These are phyloP conservation scores for Yarrowia osloensis DNA, from an alignment of 805 yeast species.

Conservation along the genomic window DNA sequence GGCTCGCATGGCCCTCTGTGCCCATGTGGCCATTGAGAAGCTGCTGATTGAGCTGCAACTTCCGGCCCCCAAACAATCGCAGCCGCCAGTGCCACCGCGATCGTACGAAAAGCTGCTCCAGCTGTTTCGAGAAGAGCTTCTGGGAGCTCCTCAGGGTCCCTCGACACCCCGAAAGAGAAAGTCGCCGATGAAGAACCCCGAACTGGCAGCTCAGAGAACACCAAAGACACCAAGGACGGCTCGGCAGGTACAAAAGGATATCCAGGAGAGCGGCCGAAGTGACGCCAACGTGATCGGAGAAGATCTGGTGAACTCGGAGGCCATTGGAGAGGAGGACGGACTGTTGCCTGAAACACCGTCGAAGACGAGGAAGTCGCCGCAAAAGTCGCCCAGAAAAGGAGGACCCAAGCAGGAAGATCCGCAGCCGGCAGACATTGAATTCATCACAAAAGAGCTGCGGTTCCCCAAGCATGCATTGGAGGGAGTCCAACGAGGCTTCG, in stretches of 20 bases:
- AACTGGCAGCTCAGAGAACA: constrained; percentile 4
- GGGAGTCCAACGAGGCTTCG: constrained; percentile 39
- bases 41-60: constrained; percentile 29
- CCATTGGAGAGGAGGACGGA: constrained; percentile 7
- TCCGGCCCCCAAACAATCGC: constrained; percentile 31
- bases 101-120: constrained; percentile 33
- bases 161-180: constrained; percentile 23
- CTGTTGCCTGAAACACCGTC: constrained; percentile 4
- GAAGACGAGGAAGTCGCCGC: constrained; percentile 18
- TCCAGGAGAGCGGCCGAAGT: not conserved
- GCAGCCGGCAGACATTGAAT: constrained; percentile 31
- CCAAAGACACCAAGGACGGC: constrained; percentile 12
- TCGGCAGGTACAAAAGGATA: not conserved
- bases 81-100: constrained; percentile 37
- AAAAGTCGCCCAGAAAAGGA: constrained; percentile 31
- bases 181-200: constrained; percentile 23
- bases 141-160: constrained; percentile 5
- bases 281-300: constrained; percentile 19
- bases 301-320: constrained; percentile 14
- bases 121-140: constrained; percentile 34
- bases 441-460: constrained; percentile 33
- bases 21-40: constrained; percentile 37
- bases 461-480: constrained; percentile 33
- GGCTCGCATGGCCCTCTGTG: constrained; percentile 36
- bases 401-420: constrained; percentile 37